Conservation (phyloP, 2,329 filamentous ascomycete genomes). For the Aspergillus ochraceoroseus region DNA sequence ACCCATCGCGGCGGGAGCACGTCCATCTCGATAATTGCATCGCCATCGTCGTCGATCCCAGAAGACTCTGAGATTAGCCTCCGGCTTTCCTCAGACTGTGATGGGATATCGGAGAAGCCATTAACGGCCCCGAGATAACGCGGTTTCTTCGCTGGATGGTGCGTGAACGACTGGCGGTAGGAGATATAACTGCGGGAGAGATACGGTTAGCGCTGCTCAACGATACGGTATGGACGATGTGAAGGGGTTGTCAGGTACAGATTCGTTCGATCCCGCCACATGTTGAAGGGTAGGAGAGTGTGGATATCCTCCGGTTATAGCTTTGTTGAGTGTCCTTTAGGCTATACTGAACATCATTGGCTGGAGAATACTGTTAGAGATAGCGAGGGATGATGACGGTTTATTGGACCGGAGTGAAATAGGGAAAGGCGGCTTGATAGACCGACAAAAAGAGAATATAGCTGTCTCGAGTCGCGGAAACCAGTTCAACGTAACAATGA, state of each 20-base stretch:
- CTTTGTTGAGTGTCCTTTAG: slow-evolving; percentile 18
- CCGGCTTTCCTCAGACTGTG: slow-evolving; percentile 62
- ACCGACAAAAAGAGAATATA: slow-evolving; percentile 2
- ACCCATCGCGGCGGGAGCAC: slow-evolving; percentile 91
- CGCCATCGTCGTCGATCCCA: slow-evolving; percentile 71
- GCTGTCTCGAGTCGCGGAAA: slow-evolving; percentile 1
- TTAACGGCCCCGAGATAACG: slow-evolving; percentile 59
- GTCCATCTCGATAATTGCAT: slow-evolving; percentile 98
- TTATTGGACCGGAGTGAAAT: not conserved
- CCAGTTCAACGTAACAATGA: slow-evolving; percentile 4
- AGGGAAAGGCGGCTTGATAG: not conserved
- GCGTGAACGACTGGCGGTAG: slow-evolving; percentile 96
- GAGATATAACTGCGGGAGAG: slow-evolving; percentile 73
- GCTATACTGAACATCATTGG: slow-evolving; percentile 18
- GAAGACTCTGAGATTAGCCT: slow-evolving; percentile 77
- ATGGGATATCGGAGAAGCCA: slow-evolving; percentile 58
- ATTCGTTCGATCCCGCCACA: slow-evolving; percentile 99
- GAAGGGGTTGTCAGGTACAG: slow-evolving; percentile 55
- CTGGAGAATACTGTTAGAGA: not conserved
- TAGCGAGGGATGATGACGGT: not conserved
- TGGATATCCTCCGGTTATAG: slow-evolving; percentile 19
- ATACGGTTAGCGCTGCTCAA: slow-evolving; percentile 13
- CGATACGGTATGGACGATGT: not conserved
- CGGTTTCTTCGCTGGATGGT: slow-evolving; percentile 83
- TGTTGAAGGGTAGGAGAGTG: slow-evolving; percentile 55